phyloP scores from a whole-genome alignment of 345 rosid species.

The Laguncularia racemosa region DNA sequence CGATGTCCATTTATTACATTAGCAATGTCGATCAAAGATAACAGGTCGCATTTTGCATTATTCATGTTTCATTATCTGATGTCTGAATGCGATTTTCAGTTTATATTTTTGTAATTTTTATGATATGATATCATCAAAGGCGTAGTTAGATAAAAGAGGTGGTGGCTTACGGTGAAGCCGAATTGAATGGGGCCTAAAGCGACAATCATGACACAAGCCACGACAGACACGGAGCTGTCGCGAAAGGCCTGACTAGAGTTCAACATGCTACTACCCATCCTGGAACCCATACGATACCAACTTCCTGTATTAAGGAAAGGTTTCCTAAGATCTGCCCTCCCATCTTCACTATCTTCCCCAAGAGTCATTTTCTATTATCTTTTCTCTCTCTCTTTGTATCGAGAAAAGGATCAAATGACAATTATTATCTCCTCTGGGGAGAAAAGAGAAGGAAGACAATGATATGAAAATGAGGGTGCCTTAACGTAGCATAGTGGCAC shows the following conservation, averaged over 20 bases:
- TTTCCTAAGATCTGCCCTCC: slow-evolving; percentile 59
- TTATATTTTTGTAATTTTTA: too few relatives aligned
- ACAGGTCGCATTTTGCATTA: too few relatives aligned
- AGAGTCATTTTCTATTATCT: slow-evolving; percentile 45
- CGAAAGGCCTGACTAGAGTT: slow-evolving; percentile 61
- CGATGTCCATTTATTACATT: too few relatives aligned
- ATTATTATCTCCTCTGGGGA: neutral
- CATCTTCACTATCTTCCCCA: slow-evolving; percentile 75
- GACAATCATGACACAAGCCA: slow-evolving; percentile 89
- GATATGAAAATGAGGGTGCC: neutral
- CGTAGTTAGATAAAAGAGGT: neutral
- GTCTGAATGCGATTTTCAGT: too few relatives aligned
- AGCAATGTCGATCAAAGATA: too few relatives aligned
- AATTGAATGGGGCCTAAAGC: slow-evolving; percentile 99
- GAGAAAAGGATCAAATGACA: neutral
- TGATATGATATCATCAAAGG: neutral
- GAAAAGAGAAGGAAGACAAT: neutral
- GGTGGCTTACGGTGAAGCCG: slow-evolving; percentile 73
- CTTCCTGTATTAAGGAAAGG: slow-evolving; percentile 95
- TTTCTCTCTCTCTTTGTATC: neutral
- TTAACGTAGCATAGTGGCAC: neutral
- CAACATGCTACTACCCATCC: slow-evolving; percentile 69
- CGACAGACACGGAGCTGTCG: slow-evolving; percentile 80
- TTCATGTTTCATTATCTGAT: too few relatives aligned
- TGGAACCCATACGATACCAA: slow-evolving; percentile 89